Evolutionary conservation across 1,284 basidiomycete species (phyloP), one percentile per base, ranked within the genome.

Genomic region (Tylopilus sp.): DNA sequence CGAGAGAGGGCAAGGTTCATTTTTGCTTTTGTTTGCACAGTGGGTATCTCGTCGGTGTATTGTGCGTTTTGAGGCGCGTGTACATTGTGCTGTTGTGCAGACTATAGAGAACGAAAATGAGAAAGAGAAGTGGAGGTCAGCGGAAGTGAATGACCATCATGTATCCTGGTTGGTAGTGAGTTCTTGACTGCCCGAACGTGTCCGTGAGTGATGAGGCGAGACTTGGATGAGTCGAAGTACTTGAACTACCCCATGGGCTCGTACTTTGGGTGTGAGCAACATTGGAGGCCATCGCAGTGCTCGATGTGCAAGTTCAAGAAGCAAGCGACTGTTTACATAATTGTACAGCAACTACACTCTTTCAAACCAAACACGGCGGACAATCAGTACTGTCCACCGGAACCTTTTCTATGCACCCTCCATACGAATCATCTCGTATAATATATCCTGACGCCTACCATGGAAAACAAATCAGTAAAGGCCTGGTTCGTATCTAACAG

Each of bases 141-240:
- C 15, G 41, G 4, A 36, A 24, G 2, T 51, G 44, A 78, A 76
- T 65, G 58, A 92, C 91, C 88, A 93, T 86, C 60, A 93, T 82
- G 77, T 93, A 93, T 5, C 91, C 91, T 53, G 90, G 82, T 70
- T 93, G 91, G 75, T 93, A 93, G 69, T 91, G 90, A 58, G 88
- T 88, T 67, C 90, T 83, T 5, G 90, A 88, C 77, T 91, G 90
- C 3, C 87, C 83, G 60, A 93, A 82, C 38, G 87, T 83, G 66
- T 93, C 91, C 19, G 81, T 78, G 24, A 80, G 67, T 19, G 77
- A 79, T 6, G 78, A 63, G 12, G 67, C 61, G 18, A 77, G 68
- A 8, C 57, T 22, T 6, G 67, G 41, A 36, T 77, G 70, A 33
- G 71, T 38, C 1, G 73, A 65, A 26, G 75, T 59, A n/a, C 65